These are phyloP conservation scores for Serendipita indica DNA, from an alignment of 768 basidiomycete species.

Conservation along the genomic window DNA sequence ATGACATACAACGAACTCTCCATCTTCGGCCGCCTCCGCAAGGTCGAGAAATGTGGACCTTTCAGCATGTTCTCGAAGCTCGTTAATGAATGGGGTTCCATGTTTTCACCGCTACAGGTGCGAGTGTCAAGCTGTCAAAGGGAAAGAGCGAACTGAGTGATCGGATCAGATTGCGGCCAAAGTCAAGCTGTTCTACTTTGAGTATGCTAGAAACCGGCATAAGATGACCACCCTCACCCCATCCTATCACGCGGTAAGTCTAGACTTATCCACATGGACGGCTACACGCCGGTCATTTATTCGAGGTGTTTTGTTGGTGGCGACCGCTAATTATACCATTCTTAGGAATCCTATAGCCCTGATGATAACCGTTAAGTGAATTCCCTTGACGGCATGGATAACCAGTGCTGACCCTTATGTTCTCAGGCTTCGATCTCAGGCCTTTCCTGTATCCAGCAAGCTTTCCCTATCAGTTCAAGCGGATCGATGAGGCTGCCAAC, in stretches of 20 bases:
- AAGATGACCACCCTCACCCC: conserved; percentile 98
- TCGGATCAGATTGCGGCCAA: conserved; percentile 73
- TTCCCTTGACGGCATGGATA: background rate
- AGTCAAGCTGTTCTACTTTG: conserved; percentile 94
- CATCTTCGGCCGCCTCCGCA: conserved; percentile 81
- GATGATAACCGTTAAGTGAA: conserved; percentile 74
- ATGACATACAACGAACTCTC: conserved; percentile 98
- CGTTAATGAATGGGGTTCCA: conserved; percentile 81
- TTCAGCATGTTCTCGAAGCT: conserved; percentile 97
- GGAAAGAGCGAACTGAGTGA: conserved; percentile 10
- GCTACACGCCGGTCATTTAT: background rate
- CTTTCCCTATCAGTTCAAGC: conserved; percentile 94
- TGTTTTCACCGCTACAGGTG: conserved; percentile 72
- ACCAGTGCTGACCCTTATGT: conserved; percentile 13
- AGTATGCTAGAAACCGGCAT: conserved; percentile 90
- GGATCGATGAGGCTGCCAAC: conserved; percentile 79
- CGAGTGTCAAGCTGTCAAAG: conserved; percentile 12
- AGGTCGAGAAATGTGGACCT: conserved; percentile 94
- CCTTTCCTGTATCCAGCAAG: conserved; percentile 92
- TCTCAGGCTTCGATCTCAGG: conserved; percentile 77
- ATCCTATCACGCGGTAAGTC: conserved; percentile 77
- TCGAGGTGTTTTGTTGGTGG: background rate
- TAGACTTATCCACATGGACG: background rate
- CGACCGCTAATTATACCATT: background rate
- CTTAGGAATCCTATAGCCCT: conserved; percentile 89